Evolutionary conservation across 2,329 filamentous ascomycete species (phyloP), one percentile per base, ranked within the genome.

Genomic region (Westerdykella ornata): DNA sequence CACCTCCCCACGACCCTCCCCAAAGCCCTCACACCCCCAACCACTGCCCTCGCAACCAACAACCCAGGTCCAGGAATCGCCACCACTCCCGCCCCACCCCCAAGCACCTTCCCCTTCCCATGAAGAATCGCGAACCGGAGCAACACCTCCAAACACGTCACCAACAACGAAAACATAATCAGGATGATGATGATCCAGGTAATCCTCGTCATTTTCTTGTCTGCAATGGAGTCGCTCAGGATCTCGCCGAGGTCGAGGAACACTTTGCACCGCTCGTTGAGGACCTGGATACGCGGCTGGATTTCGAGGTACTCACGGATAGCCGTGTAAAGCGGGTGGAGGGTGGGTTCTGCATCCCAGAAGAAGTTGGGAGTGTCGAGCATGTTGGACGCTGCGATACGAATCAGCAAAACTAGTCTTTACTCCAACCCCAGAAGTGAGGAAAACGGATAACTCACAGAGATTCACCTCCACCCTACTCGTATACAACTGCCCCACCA

Each of bases 101-200:
- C 40, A 8, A 46, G 36, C 13, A 43, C 45, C 33, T 49, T 57
- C 4, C 58, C 60, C 43, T 56, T 57, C 1, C 38, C 35, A 29
- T 51, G 52, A 31, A 67, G 26, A 38, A 67, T 65, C 0, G 63
- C 63, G 47, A 97, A 97, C 5, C 92, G 78, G 38, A 98, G 71
- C 41, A 84, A 80, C 7, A 97, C 90, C 68, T 98, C 92, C 3
- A 84, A 82, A 38, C 87, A 84, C 2, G 92, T 97, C 39, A 98
- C 88, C 39, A 88, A 72, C 57, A 98, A 97, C 60, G 84, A 90
- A 52, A 97, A 72, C 35, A 94, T 68, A 60, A 98, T 98, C 35
- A 98, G 77, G 35, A 95, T 76, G 57, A 98, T 98, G 66, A 97
- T 84, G 65, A 98, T 97, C 90, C 90, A 97, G 1, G 92, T 98